Percentiles rank a stretch among this genome's conserved stretches.
phyloP scores from a whole-genome alignment of 805 yeast species.

The Torulaspora maleeae region DNA sequence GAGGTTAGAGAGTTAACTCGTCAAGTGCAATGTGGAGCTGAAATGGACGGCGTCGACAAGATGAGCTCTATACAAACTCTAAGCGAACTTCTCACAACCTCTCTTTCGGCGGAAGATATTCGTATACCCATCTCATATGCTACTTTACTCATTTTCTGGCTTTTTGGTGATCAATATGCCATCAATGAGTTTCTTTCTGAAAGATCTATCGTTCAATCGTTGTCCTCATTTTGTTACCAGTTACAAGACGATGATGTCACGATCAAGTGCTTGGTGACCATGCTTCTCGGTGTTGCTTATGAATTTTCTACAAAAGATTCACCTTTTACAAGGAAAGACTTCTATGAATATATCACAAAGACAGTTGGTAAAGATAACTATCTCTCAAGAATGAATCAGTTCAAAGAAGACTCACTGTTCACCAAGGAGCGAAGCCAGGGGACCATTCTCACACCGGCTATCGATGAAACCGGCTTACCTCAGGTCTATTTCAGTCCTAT shows the following conservation, averaged over 20 bases:
- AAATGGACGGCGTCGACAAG: constrained; percentile 49
- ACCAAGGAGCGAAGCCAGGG: constrained; percentile 50
- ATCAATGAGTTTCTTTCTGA: constrained; percentile 73
- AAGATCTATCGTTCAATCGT: constrained; percentile 56
- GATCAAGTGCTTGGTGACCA: constrained; percentile 67
- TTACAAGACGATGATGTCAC: constrained; percentile 48
- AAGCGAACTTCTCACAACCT: constrained; percentile 65
- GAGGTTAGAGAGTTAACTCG: constrained; percentile 48
- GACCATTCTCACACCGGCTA: constrained; percentile 45
- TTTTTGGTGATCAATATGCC: constrained; percentile 70
- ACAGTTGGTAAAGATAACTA: constrained; percentile 81
- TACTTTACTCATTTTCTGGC: constrained; percentile 68
- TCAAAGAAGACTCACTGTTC: constrained; percentile 56
- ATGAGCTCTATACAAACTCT: constrained; percentile 68
- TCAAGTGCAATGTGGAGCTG: constrained; percentile 48
- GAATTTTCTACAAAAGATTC: constrained; percentile 65
- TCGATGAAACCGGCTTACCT: constrained; percentile 85
- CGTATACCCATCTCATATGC: constrained; percentile 74
- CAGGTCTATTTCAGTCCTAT: constrained; percentile 64
- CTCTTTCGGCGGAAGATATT: constrained; percentile 60
- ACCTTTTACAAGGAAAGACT: constrained; percentile 54
- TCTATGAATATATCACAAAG: constrained; percentile 58
- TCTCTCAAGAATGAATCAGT: constrained; percentile 63
- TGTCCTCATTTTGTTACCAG: constrained; percentile 60
- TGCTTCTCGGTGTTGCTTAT: constrained; percentile 70